A percentile compares a stretch with the other conserved stretches of the same genome.
phyloP scores from a whole-genome alignment of 495 filamentous ascomycete species.

The Chaetomidium leptoderma region DNA sequence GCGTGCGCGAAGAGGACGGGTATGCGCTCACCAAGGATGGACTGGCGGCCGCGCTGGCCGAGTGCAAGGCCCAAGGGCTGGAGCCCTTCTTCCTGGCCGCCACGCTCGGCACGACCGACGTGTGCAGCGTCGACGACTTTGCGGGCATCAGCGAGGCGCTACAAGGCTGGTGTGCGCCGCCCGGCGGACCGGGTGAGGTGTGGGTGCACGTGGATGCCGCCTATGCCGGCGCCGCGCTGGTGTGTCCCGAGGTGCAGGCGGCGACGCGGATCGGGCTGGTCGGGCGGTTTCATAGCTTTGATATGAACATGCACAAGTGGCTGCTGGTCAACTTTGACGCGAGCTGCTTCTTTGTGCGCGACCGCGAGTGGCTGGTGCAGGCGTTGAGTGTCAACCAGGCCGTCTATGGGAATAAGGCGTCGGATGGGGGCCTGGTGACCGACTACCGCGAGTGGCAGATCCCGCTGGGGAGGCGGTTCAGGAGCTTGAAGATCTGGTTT shows the following conservation, averaged over 20 bases:
- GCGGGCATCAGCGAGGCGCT: slow-evolving; percentile 62
- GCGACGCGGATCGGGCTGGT: slow-evolving; percentile 52
- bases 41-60: slow-evolving; percentile 57
- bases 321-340: slow-evolving; percentile 93
- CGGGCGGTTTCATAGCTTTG: slow-evolving; percentile 73
- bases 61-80: slow-evolving; percentile 58
- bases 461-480: slow-evolving; percentile 86
- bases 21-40: slow-evolving; percentile 66
- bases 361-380: slow-evolving; percentile 67
- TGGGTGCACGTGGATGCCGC: slow-evolving; percentile 98
- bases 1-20: slow-evolving; percentile 55
- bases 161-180: slow-evolving; percentile 48
- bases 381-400: slow-evolving; percentile 75
- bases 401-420: slow-evolving; percentile 74
- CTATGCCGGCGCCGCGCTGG: slow-evolving; percentile 81
- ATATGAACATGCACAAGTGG: slow-evolving; percentile 99
- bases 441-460: slow-evolving; percentile 99
- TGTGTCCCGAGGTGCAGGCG: slow-evolving; percentile 70
- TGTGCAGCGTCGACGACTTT: slow-evolving; percentile 83
- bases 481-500: slow-evolving; percentile 94
- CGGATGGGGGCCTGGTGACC: slow-evolving; percentile 78
- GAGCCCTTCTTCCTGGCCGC: slow-evolving; percentile 82
- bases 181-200: slow-evolving; percentile 31
- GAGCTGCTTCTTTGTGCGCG: slow-evolving; percentile 72
- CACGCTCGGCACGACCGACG: slow-evolving; percentile 83